phyloP scores from a whole-genome alignment of 2,329 filamentous ascomycete genomes.

The Aspergillus sp. region DNA sequence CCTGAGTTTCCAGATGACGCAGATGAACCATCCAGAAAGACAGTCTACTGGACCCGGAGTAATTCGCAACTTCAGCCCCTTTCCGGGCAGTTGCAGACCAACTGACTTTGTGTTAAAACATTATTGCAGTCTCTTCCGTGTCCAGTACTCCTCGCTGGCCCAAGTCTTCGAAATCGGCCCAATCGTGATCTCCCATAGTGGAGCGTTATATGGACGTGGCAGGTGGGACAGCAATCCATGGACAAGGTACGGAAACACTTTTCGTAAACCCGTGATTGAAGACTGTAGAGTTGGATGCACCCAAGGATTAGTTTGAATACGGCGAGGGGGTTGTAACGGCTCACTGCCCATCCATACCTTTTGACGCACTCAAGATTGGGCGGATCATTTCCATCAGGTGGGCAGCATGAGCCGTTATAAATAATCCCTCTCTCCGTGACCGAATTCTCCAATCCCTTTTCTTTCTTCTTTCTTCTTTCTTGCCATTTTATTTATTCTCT shows the following conservation, averaged over 20 bases:
- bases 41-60: neutral
- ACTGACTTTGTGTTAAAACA: neutral
- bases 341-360: slow-evolving; percentile 19
- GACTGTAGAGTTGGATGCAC: slow-evolving; percentile 5
- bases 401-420: slow-evolving; percentile 18
- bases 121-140: neutral
- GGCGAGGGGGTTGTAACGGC: slow-evolving; percentile 1
- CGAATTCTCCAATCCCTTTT: slow-evolving; percentile 5
- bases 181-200: slow-evolving; percentile 12
- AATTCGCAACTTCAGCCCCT: neutral
- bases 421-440: slow-evolving; percentile 10
- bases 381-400: slow-evolving; percentile 19
- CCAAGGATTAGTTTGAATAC: slow-evolving; percentile 9
- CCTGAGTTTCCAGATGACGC: neutral
- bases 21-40: neutral
- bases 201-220: slow-evolving; percentile 19
- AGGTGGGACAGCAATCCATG: slow-evolving; percentile 17
- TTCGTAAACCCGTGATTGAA: slow-evolving; percentile 3
- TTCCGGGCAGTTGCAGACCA: slow-evolving; percentile 4
- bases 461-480: neutral
- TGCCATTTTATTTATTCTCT: neutral
- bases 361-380: slow-evolving; percentile 17
- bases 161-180: slow-evolving; percentile 8
- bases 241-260: slow-evolving; percentile 1
- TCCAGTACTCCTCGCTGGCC: slow-evolving; percentile 2